A percentile compares a stretch with the other conserved stretches of the same genome.
phyloP scores from a whole-genome alignment of 1,284 basidiomycete species.

The Neonothopanus nambi region DNA sequence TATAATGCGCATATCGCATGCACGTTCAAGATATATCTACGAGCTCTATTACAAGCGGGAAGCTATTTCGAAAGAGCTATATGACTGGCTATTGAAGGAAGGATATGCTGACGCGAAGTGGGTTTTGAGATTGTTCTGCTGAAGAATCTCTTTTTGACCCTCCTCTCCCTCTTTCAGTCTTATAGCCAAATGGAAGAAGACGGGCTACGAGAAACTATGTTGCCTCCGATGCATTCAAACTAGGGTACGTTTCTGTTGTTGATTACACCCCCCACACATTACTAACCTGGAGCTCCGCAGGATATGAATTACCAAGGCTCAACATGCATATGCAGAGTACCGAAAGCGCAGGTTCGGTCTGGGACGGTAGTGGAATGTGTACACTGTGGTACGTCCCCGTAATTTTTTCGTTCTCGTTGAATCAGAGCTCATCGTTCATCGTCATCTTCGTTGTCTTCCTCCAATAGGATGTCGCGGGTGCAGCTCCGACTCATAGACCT shows the following conservation, averaged over 20 bases:
- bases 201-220: constrained; percentile 98
- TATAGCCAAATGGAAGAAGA: constrained; percentile 99
- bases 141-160: not conserved
- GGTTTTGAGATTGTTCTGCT: constrained; percentile 33
- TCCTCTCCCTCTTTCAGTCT: constrained; percentile 65
- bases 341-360: constrained; percentile 87
- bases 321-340: constrained; percentile 98
- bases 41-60: constrained; percentile 99
- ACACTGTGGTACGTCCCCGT: constrained; percentile 93
- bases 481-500: constrained; percentile 71
- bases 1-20: constrained; percentile 97
- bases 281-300: constrained; percentile 39
- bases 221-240: constrained; percentile 98
- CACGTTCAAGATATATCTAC: constrained; percentile 95
- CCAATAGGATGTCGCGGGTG: constrained; percentile 75
- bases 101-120: constrained; percentile 97
- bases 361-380: constrained; percentile 97
- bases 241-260: constrained; percentile 61
- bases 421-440: not conserved
- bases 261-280: no score
- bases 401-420: not conserved
- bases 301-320: constrained; percentile 99
- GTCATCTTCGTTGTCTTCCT: constrained; percentile 4
- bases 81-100: constrained; percentile 98
- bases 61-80: constrained; percentile 90